Percentiles rank a stretch among this genome's conserved stretches.
Conservation (phyloP, 352 stramenopile species). For the Phytophthora macrochlamydospora region DNA sequence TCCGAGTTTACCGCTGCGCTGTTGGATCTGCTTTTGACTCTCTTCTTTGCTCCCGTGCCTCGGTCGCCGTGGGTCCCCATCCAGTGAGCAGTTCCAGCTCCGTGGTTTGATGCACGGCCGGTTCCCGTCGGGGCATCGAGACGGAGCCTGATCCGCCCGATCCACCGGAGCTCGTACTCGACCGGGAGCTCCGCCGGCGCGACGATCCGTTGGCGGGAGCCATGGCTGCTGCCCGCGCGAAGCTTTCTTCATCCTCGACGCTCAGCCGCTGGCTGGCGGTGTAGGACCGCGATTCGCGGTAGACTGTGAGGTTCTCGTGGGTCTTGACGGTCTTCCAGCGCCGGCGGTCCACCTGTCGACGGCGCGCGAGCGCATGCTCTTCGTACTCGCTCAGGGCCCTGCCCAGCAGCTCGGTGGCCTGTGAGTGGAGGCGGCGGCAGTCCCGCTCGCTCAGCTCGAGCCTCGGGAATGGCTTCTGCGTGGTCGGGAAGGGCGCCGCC, state of each 20-base stretch:
- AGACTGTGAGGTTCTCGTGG: constrained; percentile 37
- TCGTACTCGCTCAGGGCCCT: constrained; percentile 38
- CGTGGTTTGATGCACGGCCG: constrained; percentile 27
- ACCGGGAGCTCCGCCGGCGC: constrained; percentile 18
- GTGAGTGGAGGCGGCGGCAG: constrained; percentile 32
- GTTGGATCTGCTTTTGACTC: constrained; percentile 20
- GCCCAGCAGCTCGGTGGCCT: constrained; percentile 38
- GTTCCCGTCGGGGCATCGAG: constrained; percentile 15
- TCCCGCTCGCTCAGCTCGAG: constrained; percentile 35
- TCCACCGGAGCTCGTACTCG: constrained; percentile 23
- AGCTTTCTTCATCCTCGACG: constrained; percentile 31
- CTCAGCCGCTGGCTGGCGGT: constrained; percentile 19
- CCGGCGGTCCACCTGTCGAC: constrained; percentile 37
- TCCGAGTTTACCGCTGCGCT: constrained; percentile 8
- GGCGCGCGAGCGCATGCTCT: constrained; percentile 34
- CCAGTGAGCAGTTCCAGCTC: constrained; percentile 41
- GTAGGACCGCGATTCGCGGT: constrained; percentile 37
- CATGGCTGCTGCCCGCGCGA: constrained; percentile 13
- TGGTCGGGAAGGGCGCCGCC: constrained; percentile 27
- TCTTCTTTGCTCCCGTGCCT: constrained; percentile 35
- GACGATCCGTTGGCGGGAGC: background rate
- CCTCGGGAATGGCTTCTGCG: constrained; percentile 31
- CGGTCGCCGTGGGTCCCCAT: constrained; percentile 38
- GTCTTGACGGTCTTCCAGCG: constrained; percentile 43
- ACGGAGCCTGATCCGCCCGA: constrained; percentile 24